Evolutionary conservation across 768 basidiomycete genomes (phyloP).

Genomic region (Russula griseocarnosa): DNA sequence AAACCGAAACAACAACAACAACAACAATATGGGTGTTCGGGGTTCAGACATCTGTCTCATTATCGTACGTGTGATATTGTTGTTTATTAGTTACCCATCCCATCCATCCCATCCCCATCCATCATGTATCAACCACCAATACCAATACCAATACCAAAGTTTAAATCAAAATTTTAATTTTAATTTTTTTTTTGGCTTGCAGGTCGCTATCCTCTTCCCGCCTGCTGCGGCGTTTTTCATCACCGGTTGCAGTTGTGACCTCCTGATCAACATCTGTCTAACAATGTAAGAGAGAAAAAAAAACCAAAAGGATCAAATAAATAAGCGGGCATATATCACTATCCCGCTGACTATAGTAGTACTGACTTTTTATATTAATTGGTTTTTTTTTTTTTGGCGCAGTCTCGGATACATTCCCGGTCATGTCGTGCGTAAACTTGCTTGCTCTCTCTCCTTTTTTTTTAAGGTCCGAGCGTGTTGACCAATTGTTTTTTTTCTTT

Average conservation of each 20-base stretch:
- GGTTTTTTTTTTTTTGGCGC: not conserved
- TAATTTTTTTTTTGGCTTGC: not conserved
- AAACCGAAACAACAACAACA: too few relatives aligned
- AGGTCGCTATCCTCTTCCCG: slow-evolving; percentile 79
- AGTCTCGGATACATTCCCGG: slow-evolving; percentile 79
- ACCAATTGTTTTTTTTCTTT: not conserved
- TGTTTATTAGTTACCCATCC: too few relatives aligned
- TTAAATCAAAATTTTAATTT: too few relatives aligned
- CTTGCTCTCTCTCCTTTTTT: not conserved
- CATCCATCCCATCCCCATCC: not conserved
- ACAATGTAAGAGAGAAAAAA: slow-evolving; percentile 49
- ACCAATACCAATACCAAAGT: too few relatives aligned
- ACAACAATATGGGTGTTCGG: slow-evolving; percentile 40
- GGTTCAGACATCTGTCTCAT: slow-evolving; percentile 77
- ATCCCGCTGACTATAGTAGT: not conserved
- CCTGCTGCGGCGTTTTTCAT: slow-evolving; percentile 75
- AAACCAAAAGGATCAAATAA: too few relatives aligned
- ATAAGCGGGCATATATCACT: not conserved
- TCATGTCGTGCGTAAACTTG: slow-evolving; percentile 40
- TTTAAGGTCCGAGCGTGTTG: not conserved
- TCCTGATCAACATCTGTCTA: slow-evolving; percentile 77
- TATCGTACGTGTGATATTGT: slow-evolving; percentile 47
- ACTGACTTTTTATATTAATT: too few relatives aligned
- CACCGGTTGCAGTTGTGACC: slow-evolving; percentile 80
- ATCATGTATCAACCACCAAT: too few relatives aligned